Percentiles rank a stretch among this genome's conserved stretches.
Conservation (phyloP, 805 yeast genomes). For the Candida maesae region DNA sequence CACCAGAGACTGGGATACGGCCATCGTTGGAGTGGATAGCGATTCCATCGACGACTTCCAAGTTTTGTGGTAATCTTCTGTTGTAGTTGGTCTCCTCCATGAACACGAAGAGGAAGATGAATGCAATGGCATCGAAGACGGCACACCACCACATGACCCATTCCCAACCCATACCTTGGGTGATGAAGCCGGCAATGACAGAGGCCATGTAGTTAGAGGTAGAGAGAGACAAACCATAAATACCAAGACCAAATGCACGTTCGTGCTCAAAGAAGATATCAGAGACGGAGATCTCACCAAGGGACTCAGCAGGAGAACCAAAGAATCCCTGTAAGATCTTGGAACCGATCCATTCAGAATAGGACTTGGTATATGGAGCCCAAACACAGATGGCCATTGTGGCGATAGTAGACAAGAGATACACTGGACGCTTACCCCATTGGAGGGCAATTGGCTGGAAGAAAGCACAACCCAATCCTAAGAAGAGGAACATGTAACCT, state of each 20-base stretch:
- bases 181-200: slow-evolving; percentile 54
- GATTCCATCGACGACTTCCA: slow-evolving; percentile 10
- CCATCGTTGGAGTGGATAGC: slow-evolving; percentile 1
- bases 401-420: slow-evolving; percentile 36
- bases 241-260: slow-evolving; percentile 42
- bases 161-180: slow-evolving; percentile 45
- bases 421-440: slow-evolving; percentile 45
- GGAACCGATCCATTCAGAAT: slow-evolving; percentile 37
- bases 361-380: slow-evolving; percentile 36
- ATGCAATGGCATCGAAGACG: slow-evolving; percentile 42
- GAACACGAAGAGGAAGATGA: slow-evolving; percentile 36
- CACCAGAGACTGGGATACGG: slow-evolving; percentile 6
- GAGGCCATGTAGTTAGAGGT: slow-evolving; percentile 56
- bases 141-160: slow-evolving; percentile 51
- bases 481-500: slow-evolving; percentile 48
- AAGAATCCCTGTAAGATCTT: slow-evolving; percentile 35
- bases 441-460: slow-evolving; percentile 49
- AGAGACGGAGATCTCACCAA: slow-evolving; percentile 46
- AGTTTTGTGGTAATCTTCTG: slow-evolving; percentile 22
- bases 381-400: slow-evolving; percentile 39
- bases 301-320: slow-evolving; percentile 43
- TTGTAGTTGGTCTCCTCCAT: slow-evolving; percentile 56
- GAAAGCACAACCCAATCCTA: slow-evolving; percentile 47
- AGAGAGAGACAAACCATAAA: slow-evolving; percentile 51
- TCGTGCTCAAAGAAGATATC: slow-evolving; percentile 51